These are phyloP conservation scores for Tricholoma bakamatsutake DNA, from an alignment of 768 basidiomycete species.

Conservation along the genomic window DNA sequence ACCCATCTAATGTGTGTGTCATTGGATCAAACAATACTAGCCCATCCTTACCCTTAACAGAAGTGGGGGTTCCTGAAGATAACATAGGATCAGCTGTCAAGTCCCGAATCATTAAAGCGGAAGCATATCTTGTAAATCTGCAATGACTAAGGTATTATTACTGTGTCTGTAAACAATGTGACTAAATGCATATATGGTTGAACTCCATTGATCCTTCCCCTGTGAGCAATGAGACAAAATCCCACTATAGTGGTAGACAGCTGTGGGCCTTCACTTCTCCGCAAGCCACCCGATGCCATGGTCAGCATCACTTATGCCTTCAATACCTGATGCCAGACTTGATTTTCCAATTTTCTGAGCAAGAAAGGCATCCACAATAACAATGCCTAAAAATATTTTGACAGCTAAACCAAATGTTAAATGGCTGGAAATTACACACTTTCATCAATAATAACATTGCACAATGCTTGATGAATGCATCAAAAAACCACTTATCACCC, in stretches of 20 bases:
- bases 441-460: background rate
- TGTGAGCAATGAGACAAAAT: background rate
- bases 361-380: background rate
- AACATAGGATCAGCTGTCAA: background rate
- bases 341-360: background rate
- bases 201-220: background rate
- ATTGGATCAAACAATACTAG: slow-evolving; percentile 14
- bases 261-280: background rate
- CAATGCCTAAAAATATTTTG: background rate
- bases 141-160: background rate
- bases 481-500: background rate
- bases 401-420: too few relatives aligned
- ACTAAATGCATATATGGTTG: background rate
- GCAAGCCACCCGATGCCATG: background rate
- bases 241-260: background rate
- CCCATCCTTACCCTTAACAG: slow-evolving; percentile 3
- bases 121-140: background rate
- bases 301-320: background rate
- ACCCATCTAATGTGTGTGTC: slow-evolving; percentile 14
- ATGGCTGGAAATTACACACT: background rate
- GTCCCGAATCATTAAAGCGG: background rate
- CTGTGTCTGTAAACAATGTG: background rate
- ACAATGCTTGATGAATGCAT: background rate
- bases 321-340: background rate
- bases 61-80: slow-evolving; percentile 8